Conservation (phyloP, 352 stramenopile genomes). For the Pythium phragmitis region DNA sequence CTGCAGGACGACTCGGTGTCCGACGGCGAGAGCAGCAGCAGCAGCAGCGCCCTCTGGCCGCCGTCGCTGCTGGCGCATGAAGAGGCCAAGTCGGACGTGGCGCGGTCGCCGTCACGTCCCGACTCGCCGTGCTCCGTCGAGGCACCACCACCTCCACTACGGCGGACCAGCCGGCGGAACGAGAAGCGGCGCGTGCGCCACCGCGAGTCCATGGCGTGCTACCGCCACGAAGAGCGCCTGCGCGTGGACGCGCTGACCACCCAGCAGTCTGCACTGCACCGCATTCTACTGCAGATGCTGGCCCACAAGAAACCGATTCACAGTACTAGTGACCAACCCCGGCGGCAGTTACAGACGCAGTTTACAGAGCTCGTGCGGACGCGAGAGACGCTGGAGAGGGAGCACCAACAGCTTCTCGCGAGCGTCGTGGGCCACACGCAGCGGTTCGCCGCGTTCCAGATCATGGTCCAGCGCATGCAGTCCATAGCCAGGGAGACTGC, state of each 20-base stretch:
- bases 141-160: neutral
- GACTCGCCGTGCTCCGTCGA: neutral
- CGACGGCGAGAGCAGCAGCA: too few relatives aligned
- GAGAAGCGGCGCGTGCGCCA: neutral
- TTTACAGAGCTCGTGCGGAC: slow-evolving; percentile 24
- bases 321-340: neutral
- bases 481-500: too few relatives aligned
- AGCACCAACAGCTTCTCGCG: neutral
- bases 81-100: too few relatives aligned
- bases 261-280: slow-evolving; percentile 17
- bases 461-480: too few relatives aligned
- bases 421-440: too few relatives aligned
- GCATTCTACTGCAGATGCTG: slow-evolving; percentile 18
- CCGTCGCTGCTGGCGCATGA: too few relatives aligned
- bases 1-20: too few relatives aligned
- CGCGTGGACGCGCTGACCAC: slow-evolving; percentile 17
- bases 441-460: too few relatives aligned
- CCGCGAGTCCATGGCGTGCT: slow-evolving; percentile 8
- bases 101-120: neutral
- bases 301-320: slow-evolving; percentile 23
- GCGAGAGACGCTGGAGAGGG: slow-evolving; percentile 8
- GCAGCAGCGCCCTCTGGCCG: too few relatives aligned
- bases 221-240: slow-evolving; percentile 16
- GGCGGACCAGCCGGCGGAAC: too few relatives aligned
- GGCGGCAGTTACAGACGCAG: slow-evolving; percentile 6